A percentile compares a stretch with the other conserved stretches of the same genome.
phyloP scores from a whole-genome alignment of 2,329 filamentous ascomycete genomes.

The Fusarium coicis region DNA sequence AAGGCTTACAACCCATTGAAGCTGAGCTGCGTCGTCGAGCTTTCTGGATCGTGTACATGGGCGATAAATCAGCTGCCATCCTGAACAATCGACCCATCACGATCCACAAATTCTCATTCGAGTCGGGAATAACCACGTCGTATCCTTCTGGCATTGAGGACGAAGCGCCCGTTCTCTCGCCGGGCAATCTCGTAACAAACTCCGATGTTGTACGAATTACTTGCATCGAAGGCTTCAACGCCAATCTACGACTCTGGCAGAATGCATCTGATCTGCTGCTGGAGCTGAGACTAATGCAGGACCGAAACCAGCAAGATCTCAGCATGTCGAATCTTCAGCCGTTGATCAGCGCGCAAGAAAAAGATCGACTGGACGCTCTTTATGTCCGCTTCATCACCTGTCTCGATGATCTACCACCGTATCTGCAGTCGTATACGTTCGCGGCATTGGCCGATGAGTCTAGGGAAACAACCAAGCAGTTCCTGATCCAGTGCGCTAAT shows the following conservation, averaged over 20 bases:
- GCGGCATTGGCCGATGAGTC: conserved; percentile 22
- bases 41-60: conserved; percentile 55
- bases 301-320: conserved; percentile 32
- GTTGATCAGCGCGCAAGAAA: conserved; percentile 40
- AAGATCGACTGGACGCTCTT: conserved; percentile 49
- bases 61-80: conserved; percentile 54
- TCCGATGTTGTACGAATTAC: conserved; percentile 36
- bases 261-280: conserved; percentile 53
- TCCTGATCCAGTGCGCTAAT: conserved; percentile 54
- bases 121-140: conserved; percentile 52
- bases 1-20: conserved; percentile 51
- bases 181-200: conserved; percentile 11
- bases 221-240: conserved; percentile 55
- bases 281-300: conserved; percentile 49
- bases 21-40: conserved; percentile 51
- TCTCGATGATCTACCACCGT: conserved; percentile 52
- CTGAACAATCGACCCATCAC: conserved; percentile 56
- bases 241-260: conserved; percentile 55
- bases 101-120: conserved; percentile 56
- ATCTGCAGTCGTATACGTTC: conserved; percentile 48
- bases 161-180: conserved; percentile 28
- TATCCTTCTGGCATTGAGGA: conserved; percentile 49
- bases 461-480: conserved; percentile 44
- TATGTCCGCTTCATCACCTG: conserved; percentile 55
- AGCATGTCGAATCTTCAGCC: background rate